Base-by-base conservation (phyloP, 2,329 filamentous ascomycete genomes). In the Cercospora sp. region DNA sequence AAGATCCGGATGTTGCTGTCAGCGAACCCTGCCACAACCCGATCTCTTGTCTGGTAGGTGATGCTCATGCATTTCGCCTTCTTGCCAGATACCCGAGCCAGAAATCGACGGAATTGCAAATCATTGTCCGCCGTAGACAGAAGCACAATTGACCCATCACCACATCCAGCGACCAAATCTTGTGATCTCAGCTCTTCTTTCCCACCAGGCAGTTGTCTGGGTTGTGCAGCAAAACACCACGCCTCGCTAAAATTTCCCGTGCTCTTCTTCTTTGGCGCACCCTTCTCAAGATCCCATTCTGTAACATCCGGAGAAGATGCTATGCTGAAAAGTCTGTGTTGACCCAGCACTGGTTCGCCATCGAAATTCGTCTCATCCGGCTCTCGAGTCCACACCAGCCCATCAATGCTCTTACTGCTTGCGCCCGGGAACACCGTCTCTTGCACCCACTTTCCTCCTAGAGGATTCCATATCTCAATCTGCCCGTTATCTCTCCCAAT, bases 391-490 rank as follows among this genome's bases (percentile, higher is more conserved):
- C 95, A 99, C 48, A 90, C 90, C 28, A 99, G 85, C 7, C 92
- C 93, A 80, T 99, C 95, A 69, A 97, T 90, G 76, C 91, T 96
- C 71, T 93, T 87, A 74, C 69, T 63, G 75, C 70, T 64, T 10
- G 63, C 66, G 70, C 94, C 94, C 39, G 88, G 87, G 61, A 98
- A 90, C 69, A 94, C 89, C 45, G 89, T 89, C 83, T 99, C 95
- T 79, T 98, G 95, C 71, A 93, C 87, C 95, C 95, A 99, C 69
- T 86, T 83, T 16, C 92, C 92, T 71, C 87, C 87, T 64, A 89
- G 82, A 3, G 94, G 93, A 79, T 97, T 97, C 95, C 95, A 99
- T 72, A 99, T 93, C 81, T 99, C 95, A 74, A 99, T 95, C 77
- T 97, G 92, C 74, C 95, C 95, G 79, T 98, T 97, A 67, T 92